A percentile compares a stretch with the other conserved stretches of the same genome.
phyloP scores from a whole-genome alignment of 2,329 filamentous ascomycete genomes.

The Aspergillus sp. region DNA sequence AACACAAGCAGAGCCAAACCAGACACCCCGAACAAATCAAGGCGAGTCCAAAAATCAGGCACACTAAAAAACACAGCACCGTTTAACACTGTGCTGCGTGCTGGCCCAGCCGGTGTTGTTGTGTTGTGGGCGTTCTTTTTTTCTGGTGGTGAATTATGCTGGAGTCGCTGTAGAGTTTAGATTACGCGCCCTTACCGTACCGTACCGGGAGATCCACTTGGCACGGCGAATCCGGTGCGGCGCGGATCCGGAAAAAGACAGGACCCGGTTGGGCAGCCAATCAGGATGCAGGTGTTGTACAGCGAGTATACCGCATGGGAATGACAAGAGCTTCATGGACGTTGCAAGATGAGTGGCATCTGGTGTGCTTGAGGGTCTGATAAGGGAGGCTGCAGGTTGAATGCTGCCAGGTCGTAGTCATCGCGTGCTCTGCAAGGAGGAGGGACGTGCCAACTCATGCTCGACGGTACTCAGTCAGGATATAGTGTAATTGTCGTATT shows the following conservation, averaged over 20 bases:
- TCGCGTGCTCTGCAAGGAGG: too few species aligned
- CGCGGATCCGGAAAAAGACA: slow-evolving; percentile 9
- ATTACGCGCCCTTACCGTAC: neutral
- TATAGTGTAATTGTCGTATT: neutral
- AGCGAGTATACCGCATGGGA: neutral
- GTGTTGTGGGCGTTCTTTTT: neutral
- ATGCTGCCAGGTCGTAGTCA: too few species aligned
- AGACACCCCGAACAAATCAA: too few species aligned
- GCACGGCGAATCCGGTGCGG: slow-evolving; percentile 2
- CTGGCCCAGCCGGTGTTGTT: neutral
- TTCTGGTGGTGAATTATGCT: neutral
- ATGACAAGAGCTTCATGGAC: too few species aligned
- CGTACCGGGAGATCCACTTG: neutral
- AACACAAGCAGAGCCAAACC: neutral
- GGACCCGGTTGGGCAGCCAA: slow-evolving; percentile 8
- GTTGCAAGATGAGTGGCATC: too few species aligned
- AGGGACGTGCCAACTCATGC: neutral
- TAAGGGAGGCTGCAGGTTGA: too few species aligned
- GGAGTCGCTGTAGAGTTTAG: neutral
- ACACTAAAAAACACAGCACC: too few species aligned
- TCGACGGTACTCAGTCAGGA: too few species aligned
- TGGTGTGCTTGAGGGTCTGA: too few species aligned
- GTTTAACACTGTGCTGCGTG: neutral
- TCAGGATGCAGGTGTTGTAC: neutral
- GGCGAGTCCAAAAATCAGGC: too few species aligned